These are phyloP conservation scores for Raddia guianensis DNA, from an alignment of 176 grass and related monocot genomes.

Conservation along the genomic window DNA sequence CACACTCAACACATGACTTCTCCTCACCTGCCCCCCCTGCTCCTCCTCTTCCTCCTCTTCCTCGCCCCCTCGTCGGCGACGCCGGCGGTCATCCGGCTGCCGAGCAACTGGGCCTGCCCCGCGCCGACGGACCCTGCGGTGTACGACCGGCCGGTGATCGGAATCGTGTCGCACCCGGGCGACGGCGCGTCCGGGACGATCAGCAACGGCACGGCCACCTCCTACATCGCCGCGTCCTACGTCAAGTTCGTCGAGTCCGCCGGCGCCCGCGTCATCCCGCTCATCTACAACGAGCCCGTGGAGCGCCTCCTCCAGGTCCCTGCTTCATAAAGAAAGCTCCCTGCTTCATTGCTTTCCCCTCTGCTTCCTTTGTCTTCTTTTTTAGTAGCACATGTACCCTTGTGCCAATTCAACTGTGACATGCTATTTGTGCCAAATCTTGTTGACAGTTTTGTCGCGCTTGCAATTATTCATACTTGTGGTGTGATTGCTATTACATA, in stretches of 20 bases:
- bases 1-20: constrained; percentile 29
- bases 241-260: constrained; percentile 92
- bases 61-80: constrained; percentile 1
- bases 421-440: not conserved
- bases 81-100: constrained; percentile 40
- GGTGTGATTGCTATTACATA: not conserved
- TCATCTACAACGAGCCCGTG: constrained; percentile 90
- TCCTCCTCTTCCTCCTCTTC: constrained; percentile 16
- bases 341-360: too few relatives aligned
- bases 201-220: constrained; percentile 50
- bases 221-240: constrained; percentile 69
- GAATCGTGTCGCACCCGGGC: constrained; percentile 88
- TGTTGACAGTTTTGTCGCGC: not conserved
- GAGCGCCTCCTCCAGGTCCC: constrained; percentile 65
- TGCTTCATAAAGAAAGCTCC: not conserved
- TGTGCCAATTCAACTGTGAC: not conserved
- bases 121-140: constrained; percentile 42
- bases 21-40: constrained; percentile 27
- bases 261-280: constrained; percentile 76
- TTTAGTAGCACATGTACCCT: not conserved
- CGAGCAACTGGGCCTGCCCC: constrained; percentile 28
- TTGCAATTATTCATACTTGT: not conserved
- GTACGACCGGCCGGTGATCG: constrained; percentile 84
- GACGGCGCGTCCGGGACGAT: constrained; percentile 67
- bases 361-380: not conserved